A percentile compares a stretch with the other conserved stretches of the same genome.
Evolutionary conservation across 2,329 filamentous ascomycete genomes (phyloP).

Genomic region (Penicillium sp.): DNA sequence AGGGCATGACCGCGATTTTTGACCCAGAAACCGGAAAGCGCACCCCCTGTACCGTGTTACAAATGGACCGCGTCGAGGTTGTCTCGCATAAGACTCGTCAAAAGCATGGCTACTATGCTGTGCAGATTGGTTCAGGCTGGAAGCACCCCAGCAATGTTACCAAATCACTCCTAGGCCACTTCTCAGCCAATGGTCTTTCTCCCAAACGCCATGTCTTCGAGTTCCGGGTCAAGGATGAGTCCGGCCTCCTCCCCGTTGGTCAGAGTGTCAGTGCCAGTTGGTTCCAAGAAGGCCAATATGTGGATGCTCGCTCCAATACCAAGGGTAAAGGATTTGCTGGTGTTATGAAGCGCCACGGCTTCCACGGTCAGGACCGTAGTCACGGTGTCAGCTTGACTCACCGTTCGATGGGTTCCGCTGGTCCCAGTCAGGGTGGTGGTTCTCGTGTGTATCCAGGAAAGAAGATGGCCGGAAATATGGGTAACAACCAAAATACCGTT

Average conservation of each 20-base stretch:
- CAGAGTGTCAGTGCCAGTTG: constrained; percentile 77
- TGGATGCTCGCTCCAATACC: constrained; percentile 77
- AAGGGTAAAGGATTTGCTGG: constrained; percentile 92
- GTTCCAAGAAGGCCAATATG: constrained; percentile 87
- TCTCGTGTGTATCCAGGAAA: constrained; percentile 92
- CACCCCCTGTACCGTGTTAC: constrained; percentile 85
- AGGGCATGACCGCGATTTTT: constrained; percentile 93
- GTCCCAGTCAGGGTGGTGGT: constrained; percentile 87
- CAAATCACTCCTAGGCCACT: constrained; percentile 85
- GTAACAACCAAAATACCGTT: constrained; percentile 79
- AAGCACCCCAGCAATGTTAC: constrained; percentile 74
- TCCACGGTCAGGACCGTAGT: constrained; percentile 80
- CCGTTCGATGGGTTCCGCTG: constrained; percentile 84
- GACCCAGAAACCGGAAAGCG: constrained; percentile 72
- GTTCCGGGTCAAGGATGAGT: constrained; percentile 76
- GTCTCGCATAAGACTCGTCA: constrained; percentile 79
- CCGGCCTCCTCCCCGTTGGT: constrained; percentile 74
- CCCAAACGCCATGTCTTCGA: constrained; percentile 83
- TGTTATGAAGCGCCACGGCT: constrained; percentile 97
- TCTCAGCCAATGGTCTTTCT: constrained; percentile 74
- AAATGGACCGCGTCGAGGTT: constrained; percentile 90
- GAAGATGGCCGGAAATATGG: constrained; percentile 98
- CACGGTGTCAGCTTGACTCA: constrained; percentile 97
- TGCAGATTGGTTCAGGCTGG: constrained; percentile 80
- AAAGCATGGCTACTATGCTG: constrained; percentile 87